A percentile compares a stretch with the other conserved stretches of the same genome.
Evolutionary conservation across 345 rosid genomes (phyloP).

Genomic region (Gossypium anomalum): DNA sequence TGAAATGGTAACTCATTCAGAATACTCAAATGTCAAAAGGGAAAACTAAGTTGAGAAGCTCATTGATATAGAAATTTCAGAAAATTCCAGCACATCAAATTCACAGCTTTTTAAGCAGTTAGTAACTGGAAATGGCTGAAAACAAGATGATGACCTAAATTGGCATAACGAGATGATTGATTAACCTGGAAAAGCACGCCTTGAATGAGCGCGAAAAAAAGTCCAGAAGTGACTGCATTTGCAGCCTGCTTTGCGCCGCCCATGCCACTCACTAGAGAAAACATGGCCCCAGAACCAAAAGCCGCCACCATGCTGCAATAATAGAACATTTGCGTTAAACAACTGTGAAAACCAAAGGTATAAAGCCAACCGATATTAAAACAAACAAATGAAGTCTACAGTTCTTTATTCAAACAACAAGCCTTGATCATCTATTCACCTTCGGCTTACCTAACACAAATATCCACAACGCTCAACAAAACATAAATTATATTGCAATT

Average conservation of each 20-base stretch:
- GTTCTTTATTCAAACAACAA: neutral
- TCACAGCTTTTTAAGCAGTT: neutral
- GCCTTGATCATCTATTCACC: neutral
- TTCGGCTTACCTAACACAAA: neutral
- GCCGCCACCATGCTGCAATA: slow-evolving; percentile 83
- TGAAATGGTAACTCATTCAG: neutral
- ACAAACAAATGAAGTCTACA: neutral
- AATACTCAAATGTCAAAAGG: neutral
- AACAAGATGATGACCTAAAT: neutral
- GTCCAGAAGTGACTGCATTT: slow-evolving; percentile 74
- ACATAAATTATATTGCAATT: neutral
- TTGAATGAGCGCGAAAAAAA: slow-evolving; percentile 75
- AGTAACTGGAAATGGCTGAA: neutral
- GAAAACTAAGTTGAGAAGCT: neutral
- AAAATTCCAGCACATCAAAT: neutral
- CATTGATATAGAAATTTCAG: neutral
- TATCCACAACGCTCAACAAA: neutral
- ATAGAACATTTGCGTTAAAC: neutral
- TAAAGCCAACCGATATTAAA: neutral
- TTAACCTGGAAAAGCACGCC: slow-evolving; percentile 77
- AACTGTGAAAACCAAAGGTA: neutral
- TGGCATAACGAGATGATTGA: slow-evolving; percentile 2
- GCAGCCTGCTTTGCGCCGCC: slow-evolving; percentile 68
- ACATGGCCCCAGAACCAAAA: slow-evolving; percentile 83
- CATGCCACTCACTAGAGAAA: slow-evolving; percentile 71